These are phyloP conservation scores for Gomphus bonarii DNA, from an alignment of 1,284 basidiomycete genomes.

Conservation along the genomic window DNA sequence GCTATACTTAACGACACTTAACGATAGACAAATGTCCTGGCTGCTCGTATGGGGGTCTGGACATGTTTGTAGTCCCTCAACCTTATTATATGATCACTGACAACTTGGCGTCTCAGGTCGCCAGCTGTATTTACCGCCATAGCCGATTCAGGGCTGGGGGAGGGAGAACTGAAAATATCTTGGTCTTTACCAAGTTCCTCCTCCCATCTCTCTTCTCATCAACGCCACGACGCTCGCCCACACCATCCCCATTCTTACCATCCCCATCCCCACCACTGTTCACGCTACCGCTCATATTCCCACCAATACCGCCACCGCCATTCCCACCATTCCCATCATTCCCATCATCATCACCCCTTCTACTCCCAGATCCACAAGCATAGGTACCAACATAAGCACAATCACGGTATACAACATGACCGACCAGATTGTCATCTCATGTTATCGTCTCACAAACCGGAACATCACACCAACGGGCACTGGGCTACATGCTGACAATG, in stretches of 20 bases:
- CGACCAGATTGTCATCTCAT: background rate
- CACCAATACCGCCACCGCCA: background rate
- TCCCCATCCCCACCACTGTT: background rate
- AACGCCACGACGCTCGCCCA: background rate
- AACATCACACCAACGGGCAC: background rate
- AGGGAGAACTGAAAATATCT: background rate
- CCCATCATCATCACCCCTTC: background rate
- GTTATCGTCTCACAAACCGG: background rate
- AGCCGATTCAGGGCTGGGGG: background rate
- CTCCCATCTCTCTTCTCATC: background rate
- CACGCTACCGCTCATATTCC: background rate
- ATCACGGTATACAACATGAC: background rate
- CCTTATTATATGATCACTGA: background rate
- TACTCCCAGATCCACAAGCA: background rate
- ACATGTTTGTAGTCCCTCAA: background rate
- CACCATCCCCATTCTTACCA: background rate
- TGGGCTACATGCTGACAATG: background rate
- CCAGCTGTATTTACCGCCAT: background rate
- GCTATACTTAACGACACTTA: no score
- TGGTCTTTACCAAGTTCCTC: constrained; percentile 1
- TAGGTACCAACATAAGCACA: background rate
- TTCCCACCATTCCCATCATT: background rate
- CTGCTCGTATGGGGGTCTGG: constrained; percentile 3
- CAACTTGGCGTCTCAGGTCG: background rate
- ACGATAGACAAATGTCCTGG: background rate